Conservation (phyloP, 805 yeast species). For the Spathaspora girioi region DNA sequence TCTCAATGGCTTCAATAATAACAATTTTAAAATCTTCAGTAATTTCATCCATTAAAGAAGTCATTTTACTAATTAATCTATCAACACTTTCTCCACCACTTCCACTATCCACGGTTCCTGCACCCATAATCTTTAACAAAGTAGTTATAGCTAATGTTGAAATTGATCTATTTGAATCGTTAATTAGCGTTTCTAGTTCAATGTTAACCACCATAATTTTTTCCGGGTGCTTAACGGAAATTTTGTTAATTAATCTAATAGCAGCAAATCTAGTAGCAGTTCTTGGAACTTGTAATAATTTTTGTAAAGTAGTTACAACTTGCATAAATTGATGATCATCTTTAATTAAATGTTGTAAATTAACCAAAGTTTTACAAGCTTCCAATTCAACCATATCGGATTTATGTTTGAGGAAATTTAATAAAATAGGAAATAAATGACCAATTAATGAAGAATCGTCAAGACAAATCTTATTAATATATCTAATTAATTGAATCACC, state of each 20-base stretch:
- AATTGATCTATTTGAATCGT: slow-evolving; percentile 84
- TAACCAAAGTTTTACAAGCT: slow-evolving; percentile 74
- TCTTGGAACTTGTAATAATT: slow-evolving; percentile 80
- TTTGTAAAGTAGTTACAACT: slow-evolving; percentile 72
- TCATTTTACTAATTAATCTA: slow-evolving; percentile 80
- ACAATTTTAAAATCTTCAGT: slow-evolving; percentile 94
- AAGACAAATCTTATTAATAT: slow-evolving; percentile 63
- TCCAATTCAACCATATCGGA: slow-evolving; percentile 89
- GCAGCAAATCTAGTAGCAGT: slow-evolving; percentile 91
- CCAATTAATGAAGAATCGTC: slow-evolving; percentile 67
- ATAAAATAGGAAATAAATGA: slow-evolving; percentile 60
- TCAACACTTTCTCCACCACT: slow-evolving; percentile 65
- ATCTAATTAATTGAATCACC: slow-evolving; percentile 78
- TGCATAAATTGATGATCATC: slow-evolving; percentile 58
- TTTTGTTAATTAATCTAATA: slow-evolving; percentile 80
- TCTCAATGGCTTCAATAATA: slow-evolving; percentile 91
- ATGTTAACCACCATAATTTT: slow-evolving; percentile 73
- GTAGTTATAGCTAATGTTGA: slow-evolving; percentile 98
- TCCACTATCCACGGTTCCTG: slow-evolving; percentile 40
- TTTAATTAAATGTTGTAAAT: slow-evolving; percentile 49
- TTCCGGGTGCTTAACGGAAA: slow-evolving; percentile 79
- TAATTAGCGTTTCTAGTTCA: slow-evolving; percentile 82
- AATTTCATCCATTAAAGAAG: slow-evolving; percentile 87
- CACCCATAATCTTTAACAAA: slow-evolving; percentile 89
- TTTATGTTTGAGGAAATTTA: slow-evolving; percentile 71